Base-by-base conservation (phyloP, 2,329 filamentous ascomycete species). In the Nigrograna mackinnonii region DNA sequence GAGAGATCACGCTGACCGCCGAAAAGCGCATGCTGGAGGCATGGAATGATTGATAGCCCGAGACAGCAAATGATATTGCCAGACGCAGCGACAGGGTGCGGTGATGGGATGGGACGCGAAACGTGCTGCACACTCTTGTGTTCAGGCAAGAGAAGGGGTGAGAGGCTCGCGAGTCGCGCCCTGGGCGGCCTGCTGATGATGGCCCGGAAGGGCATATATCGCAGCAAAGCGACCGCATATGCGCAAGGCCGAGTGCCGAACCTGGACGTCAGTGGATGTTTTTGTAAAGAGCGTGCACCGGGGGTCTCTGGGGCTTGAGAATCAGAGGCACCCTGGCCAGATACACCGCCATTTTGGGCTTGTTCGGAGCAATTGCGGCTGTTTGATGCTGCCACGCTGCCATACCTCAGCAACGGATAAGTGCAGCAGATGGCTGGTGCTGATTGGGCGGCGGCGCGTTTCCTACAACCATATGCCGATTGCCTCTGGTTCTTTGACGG, bases 131-230 rank as follows among this genome's bases (percentile, higher is more conserved):
- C 54, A n/a, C n/a, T 52, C 46, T 55, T 53, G 34, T 52, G 35
- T 50, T 38, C 37, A 45, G 45, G 47, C 50, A n/a, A 28, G n/a
- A 28, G 24, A 9, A 28, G n/a, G n/a, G n/a, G n/a, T n/a, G 51
- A 37, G 41, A 1, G 90, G 87, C 41, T 89, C 49, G 84, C 0
- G 89, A 85, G 61, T 95, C 96, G 17, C 89, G 86, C 0, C 83
- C 79, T 2, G 89, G 54, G 50, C 47, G n/a, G n/a, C n/a, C 24
- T 35, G 30, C 30, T 16, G 41, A 45, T 46, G 38, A 52, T 44
- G 43, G 46, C 43, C 44, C 43, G 52, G 47, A 53, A 55, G 22
- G 28, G 26, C 46, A 54, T 42, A 33, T 47, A 43, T 49, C 38
- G 44, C 47, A 51, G 47, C 50, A 48, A 49, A 50, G 50, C 50